Evolutionary conservation across 495 filamentous ascomycete genomes (phyloP), one percentile per base, ranked within the genome.

Genomic region (Aspergillus diversus): DNA sequence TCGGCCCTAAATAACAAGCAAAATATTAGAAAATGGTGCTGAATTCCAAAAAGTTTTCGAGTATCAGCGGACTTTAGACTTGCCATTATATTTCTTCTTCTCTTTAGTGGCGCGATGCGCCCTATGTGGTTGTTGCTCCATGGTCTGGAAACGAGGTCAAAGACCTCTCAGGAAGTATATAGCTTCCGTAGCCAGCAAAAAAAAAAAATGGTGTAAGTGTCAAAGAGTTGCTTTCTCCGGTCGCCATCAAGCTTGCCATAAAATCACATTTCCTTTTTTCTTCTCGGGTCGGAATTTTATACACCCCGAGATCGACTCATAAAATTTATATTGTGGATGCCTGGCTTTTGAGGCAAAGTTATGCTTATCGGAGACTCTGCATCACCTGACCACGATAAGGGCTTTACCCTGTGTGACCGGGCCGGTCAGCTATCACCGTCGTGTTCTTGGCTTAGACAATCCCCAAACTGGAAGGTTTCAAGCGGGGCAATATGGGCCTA

Each of bases 41-140:
- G 51, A 43, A 33, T n/a, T 54, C 27, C 31, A 13, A 7, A 43
- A 32, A 39, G 16, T 17, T 34, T 17, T n/a, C 6, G 35, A 4
- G 42, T 6, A 32, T 9, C 15, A 27, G 11, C 50, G 37, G 34
- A 16, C 13, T 15, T 60, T 60, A 59, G 58, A 66, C 75, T 60
- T 73, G 77, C 86, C 83, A 59, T 81, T 78, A 63, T 85, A 87
- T 72, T 90, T 87, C 83, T 97, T 97, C 84, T 97, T 96, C 76
- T 93, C 91, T 77, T 97, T 97, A 3, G 88, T 78, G 71, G 90
- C 89, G 60, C 93, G 83, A 83, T 98, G 94, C 58, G 90, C 82
- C 75, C 91, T 87, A 73, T 98, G 92, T n/a, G 80, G 73, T 76
- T 97, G 93, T 59, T 89, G 80, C 73, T 95, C 92, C 90, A 94